Evolutionary conservation across 73 alveolate genomes (phyloP), one percentile per base, ranked within the genome.

Genomic region (Tetrahymena malaccensis): DNA sequence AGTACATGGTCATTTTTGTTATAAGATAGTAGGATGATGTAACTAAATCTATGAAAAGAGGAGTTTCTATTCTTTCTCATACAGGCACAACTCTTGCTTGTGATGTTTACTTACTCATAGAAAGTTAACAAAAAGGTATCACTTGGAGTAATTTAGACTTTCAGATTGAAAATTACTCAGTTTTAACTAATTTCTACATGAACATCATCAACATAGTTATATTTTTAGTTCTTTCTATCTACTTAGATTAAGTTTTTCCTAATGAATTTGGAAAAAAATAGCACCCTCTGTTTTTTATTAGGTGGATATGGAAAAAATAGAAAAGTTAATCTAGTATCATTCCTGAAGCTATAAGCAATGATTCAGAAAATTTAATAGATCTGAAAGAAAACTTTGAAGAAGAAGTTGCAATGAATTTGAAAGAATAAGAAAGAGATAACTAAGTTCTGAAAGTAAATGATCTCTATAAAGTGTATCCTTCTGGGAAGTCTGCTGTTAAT

Each of bases 41-140:
- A 22, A 35, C 84, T 21, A 93, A 94, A 84, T 27, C 35, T 35
- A 94, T 93, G 27, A 97, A 96, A 96, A 70, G 93, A 40, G 70
- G 97, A 13, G 97, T 97, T 44, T 94, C 98, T 43, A 40, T 97
- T 15, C 96, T 97, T 43, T 98, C 99, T 35, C 95, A 94, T 70
- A 94, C 96, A 25, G 97, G 98, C 17, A 58, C 97, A 57, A 97
- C 97, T 94, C 93, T 97, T 50, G 99, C 98, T 10, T 34, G 96
- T 34, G 96, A 97, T 96, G 96, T 95, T 35, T 33, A 70, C 12
- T 70, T 70, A 12, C 89, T 70, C 1, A 70, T 70, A 27, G 89
- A 70, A 12, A 70, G 89, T 34, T 70, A 70, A 70, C 8, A 70
- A n/a, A 70, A 70, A n/a, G 89, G 89, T 70, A 70, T 70, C 11